phyloP scores from a whole-genome alignment of 1,284 basidiomycete genomes.

The Rhodotorula glutinis region DNA sequence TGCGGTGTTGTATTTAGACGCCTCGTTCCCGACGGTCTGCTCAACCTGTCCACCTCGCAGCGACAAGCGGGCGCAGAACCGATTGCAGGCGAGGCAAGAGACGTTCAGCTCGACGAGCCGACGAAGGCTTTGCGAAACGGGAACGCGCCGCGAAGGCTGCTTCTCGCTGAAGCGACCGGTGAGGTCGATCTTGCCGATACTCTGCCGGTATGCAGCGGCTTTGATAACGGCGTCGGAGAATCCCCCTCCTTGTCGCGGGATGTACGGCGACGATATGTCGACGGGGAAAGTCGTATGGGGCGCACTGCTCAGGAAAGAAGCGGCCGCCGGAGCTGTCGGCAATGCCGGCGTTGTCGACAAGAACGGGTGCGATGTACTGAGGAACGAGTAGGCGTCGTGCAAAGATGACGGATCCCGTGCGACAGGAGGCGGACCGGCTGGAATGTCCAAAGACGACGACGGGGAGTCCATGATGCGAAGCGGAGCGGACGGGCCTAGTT shows the following conservation, averaged over 20 bases:
- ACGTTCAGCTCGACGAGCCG: constrained; percentile 22
- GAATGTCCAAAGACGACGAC: no score
- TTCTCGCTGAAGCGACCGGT: constrained; percentile 15
- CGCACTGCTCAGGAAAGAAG: no score
- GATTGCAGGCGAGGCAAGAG: constrained; percentile 13
- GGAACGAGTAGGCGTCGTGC: no score
- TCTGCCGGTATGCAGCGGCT: constrained; percentile 14
- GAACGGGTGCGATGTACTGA: no score
- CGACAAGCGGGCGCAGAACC: constrained; percentile 14
- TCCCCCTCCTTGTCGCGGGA: constrained; percentile 3
- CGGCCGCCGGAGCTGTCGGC: no score
- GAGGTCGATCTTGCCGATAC: constrained; percentile 22
- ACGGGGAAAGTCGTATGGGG: constrained; percentile 1
- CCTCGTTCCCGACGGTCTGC: constrained; percentile 3
- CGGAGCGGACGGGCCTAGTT: no score
- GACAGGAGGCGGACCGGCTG: no score
- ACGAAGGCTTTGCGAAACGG: constrained; percentile 5
- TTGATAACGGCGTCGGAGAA: constrained; percentile 5
- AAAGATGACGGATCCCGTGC: no score
- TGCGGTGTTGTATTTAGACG: constrained; percentile 5
- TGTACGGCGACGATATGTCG: constrained; percentile 23
- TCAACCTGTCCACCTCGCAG: constrained; percentile 30
- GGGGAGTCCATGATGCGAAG: no score
- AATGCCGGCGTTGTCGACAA: no score
- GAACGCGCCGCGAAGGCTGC: background rate